Base-by-base conservation (phyloP, 2,329 filamentous ascomycete species). In the Aureobasidium sp. region DNA sequence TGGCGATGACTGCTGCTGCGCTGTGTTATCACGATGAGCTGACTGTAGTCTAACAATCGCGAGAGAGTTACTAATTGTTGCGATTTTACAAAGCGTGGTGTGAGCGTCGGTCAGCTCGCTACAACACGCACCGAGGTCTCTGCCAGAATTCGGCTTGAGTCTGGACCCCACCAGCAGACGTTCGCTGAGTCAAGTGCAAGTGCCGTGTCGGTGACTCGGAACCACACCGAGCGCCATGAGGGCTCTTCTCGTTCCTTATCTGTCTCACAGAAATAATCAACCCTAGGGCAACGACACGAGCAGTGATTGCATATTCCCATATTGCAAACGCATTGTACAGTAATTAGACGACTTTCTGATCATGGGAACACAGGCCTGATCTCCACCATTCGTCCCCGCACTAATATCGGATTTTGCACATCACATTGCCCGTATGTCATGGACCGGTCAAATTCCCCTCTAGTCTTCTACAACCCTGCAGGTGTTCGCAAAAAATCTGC, bases 401-500 rank as follows among this genome's bases (percentile, higher is more conserved):
- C 32, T 57, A 57, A 57, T 46, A 47, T 46, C 53, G n/a, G 37
- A 13, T 17, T 13, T 37, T 37, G 34, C 34, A n/a, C 37, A 39
- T 27, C 13, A 6, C 15, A 39, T 32, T 6, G 12, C 13, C 39
- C 26, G 37, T 39, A 29, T 27, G 36, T 39, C 24, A 59, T 59
- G 56, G 36, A 37, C 26, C 56, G 41, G n/a, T 26, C 55, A 32
- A 36, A 20, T 27, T 15, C 20, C n/a, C 56, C 43, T 9, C n/a
- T 43, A 48, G 44, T 37, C 24, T 48, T 39, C 15, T 27, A 48
- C 43, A 59, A 59, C 24, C 34, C 56, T 47, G 44, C 20, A 29
- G 57, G 57, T 26, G n/a, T 60, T 32, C 46, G 44, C 57, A 60
- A 60, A 12, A 41, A 10, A 10, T 37, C 57, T 44, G 27, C 46